Evolutionary conservation across 2,329 filamentous ascomycete species (phyloP).

Genomic region (Madurella mycetomatis): DNA sequence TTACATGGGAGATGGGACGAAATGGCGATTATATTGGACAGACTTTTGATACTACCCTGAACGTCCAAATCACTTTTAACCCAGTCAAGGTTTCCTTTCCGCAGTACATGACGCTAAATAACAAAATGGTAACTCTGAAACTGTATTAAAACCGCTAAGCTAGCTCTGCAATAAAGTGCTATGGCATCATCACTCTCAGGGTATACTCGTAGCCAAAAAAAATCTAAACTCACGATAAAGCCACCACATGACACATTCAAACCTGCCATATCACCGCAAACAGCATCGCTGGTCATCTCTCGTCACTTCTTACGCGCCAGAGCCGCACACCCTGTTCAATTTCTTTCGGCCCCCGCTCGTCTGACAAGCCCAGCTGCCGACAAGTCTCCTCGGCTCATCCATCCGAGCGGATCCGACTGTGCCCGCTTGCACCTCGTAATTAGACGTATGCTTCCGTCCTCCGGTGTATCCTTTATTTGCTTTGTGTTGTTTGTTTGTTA

Average conservation of each 20-base stretch:
- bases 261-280: not conserved
- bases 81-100: too few relatives aligned
- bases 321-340: not conserved
- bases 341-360: not conserved
- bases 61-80: too few relatives aligned
- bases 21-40: too few relatives aligned
- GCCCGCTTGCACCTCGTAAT: slow-evolving; percentile 13
- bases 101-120: too few relatives aligned
- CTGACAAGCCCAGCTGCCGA: not conserved
- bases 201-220: slow-evolving; percentile 10
- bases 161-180: slow-evolving; percentile 5
- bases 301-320: not conserved
- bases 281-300: not conserved
- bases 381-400: not conserved
- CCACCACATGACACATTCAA: not conserved
- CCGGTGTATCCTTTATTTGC: not conserved
- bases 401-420: not conserved
- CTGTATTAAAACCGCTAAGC: not conserved
- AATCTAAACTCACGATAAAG: slow-evolving; percentile 12
- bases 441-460: not conserved
- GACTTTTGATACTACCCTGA: too few relatives aligned
- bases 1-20: too few relatives aligned
- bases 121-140: not conserved
- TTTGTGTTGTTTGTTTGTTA: not conserved
- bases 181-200: slow-evolving; percentile 9